A percentile compares a stretch with the other conserved stretches of the same genome.
Conservation (phyloP, 2,329 filamentous ascomycete species). For the Monosporascus sp. region DNA sequence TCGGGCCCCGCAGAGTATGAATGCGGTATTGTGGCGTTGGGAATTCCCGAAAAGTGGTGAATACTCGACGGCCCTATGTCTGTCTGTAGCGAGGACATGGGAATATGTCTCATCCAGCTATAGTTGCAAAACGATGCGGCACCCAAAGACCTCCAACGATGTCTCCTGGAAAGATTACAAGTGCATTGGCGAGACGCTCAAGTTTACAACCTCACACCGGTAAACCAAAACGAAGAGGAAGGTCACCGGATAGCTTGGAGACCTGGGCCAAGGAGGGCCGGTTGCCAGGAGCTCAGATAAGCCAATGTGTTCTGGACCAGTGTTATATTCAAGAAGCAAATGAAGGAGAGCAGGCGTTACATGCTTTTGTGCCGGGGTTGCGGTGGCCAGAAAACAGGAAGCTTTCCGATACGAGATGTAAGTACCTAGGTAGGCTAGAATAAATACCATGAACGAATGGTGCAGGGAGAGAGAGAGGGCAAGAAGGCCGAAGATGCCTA, state of each 20-base stretch:
- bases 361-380: neutral
- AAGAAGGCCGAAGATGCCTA: neutral
- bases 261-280: neutral
- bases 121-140: neutral
- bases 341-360: neutral
- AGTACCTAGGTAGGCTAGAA: neutral
- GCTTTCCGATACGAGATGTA: neutral
- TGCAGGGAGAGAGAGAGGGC: neutral
- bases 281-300: neutral
- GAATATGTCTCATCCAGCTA: conserved; percentile 1
- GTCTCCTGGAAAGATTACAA: neutral
- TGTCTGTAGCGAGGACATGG: conserved; percentile 24
- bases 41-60: conserved; percentile 13
- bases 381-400: neutral
- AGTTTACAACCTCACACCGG: neutral
- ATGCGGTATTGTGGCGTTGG: conserved; percentile 10
- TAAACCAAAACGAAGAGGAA: no score
- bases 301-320: neutral
- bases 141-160: neutral
- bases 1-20: conserved; percentile 13
- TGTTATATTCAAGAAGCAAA: neutral
- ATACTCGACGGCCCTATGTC: conserved; percentile 11
- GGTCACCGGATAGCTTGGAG: neutral
- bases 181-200: neutral
- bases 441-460: neutral